A percentile compares a stretch with the other conserved stretches of the same genome.
phyloP scores from a whole-genome alignment of 352 stramenopile species.

The Globisporangium viniferum region DNA sequence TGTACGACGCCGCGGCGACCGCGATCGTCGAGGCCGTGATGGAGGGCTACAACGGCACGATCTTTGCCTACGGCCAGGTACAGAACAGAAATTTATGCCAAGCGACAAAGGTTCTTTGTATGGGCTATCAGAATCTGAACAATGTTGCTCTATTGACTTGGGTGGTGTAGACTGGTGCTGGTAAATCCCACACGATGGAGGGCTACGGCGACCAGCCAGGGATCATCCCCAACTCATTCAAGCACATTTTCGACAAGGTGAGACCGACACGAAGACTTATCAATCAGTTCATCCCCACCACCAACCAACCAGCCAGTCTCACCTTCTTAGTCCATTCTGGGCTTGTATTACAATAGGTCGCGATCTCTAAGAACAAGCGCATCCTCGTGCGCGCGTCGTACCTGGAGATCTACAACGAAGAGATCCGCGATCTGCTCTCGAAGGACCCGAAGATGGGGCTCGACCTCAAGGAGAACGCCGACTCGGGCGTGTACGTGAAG shows the following conservation, averaged over 20 bases:
- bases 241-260: constrained; percentile 89
- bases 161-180: constrained; percentile 66
- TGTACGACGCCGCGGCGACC: constrained; percentile 50
- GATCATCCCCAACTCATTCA: constrained; percentile 90
- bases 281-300: too few relatives aligned
- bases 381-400: constrained; percentile 96
- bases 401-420: constrained; percentile 98
- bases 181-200: constrained; percentile 89
- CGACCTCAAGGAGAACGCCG: constrained; percentile 90
- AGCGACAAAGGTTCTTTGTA: neutral
- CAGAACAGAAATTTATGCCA: constrained; percentile 15
- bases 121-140: neutral
- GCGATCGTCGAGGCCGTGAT: constrained; percentile 63
- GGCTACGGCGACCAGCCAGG: constrained; percentile 75
- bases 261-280: too few relatives aligned
- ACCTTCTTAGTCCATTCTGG: neutral
- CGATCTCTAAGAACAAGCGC: constrained; percentile 90
- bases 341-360: constrained; percentile 4
- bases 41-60: constrained; percentile 91
- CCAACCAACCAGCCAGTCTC: neutral
- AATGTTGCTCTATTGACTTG: neutral
- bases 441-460: constrained; percentile 71
- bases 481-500: constrained; percentile 92
- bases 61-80: constrained; percentile 85
- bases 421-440: constrained; percentile 93